Base-by-base conservation (phyloP, 73 alveolate species). In the Paramecium sexaurelia region DNA sequence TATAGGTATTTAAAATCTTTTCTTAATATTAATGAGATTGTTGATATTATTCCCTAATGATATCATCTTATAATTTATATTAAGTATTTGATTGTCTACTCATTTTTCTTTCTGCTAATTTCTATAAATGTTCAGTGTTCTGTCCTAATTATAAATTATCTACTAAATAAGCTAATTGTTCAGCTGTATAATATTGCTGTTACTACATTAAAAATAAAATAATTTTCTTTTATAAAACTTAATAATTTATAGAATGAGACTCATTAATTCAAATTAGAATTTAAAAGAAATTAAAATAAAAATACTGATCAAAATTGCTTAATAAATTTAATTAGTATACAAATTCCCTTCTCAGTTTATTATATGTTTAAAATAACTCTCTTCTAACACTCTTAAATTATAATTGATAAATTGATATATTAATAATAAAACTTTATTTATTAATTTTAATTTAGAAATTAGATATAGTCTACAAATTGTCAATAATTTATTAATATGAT, bases 401-500 rank as follows among this genome's bases (percentile, higher is more conserved):
- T 35, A 2, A 4, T 35, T 35, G 41, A 35, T 35, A 35, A 4
- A 6, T 2, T 6, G 41, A 35, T 35, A 35, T 35, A 35, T 35
- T 35, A 35, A 6, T 35, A 35, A 35, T 4, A 2, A 6, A 35
- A 4, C 41, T 35, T 35, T 2, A 35, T 35, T 35, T 35, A n/a
- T n/a, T n/a, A n/a, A n/a, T n/a, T n/a, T n/a, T n/a, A n/a, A n/a
- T n/a, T n/a, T n/a, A n/a, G n/a, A n/a, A n/a, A n/a, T n/a, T n/a
- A n/a, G n/a, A n/a, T n/a, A n/a, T n/a, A n/a, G n/a, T n/a, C n/a
- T n/a, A n/a, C n/a, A n/a, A n/a, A n/a, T n/a, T n/a, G n/a, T 96
- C 69, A 98, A 97, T 5, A 98, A 97, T 83, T 97, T 99, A n/a
- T 99, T 99, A 55, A 98, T 94, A 19, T 96, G 95, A 95, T 96